These are phyloP conservation scores for Tolypocladium inflatum DNA, from an alignment of 2,329 filamentous ascomycete species.

Conservation along the genomic window DNA sequence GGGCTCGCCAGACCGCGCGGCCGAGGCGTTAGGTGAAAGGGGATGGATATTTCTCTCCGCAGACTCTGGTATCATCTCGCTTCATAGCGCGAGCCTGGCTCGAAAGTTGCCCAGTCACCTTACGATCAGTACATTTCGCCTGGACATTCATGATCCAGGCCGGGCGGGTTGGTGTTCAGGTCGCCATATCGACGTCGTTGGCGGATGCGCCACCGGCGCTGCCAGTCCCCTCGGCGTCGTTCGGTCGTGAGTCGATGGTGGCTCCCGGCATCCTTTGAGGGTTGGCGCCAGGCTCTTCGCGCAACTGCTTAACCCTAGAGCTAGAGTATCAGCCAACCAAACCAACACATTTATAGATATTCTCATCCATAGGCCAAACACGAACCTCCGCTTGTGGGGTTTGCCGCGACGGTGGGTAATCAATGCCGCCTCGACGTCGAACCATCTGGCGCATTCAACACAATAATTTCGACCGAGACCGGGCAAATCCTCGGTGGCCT, in stretches of 20 bases:
- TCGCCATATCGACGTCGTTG: slow-evolving; percentile 24
- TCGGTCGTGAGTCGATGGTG: slow-evolving; percentile 60
- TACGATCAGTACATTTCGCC: background rate
- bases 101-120: background rate
- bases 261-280: slow-evolving; percentile 80
- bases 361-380: background rate
- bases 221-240: slow-evolving; percentile 37
- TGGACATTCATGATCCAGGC: background rate
- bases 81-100: background rate
- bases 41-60: background rate
- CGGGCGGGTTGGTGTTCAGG: slow-evolving; percentile 1
- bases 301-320: slow-evolving; percentile 66
- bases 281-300: slow-evolving; percentile 79
- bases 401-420: slow-evolving; percentile 74
- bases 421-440: slow-evolving; percentile 74
- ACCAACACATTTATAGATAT: background rate
- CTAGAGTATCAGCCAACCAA: slow-evolving; percentile 11
- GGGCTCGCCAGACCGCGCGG: slow-evolving; percentile 36
- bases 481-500: slow-evolving; percentile 78
- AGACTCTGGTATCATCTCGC: background rate
- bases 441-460: slow-evolving; percentile 91
- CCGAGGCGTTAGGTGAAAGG: slow-evolving; percentile 32
- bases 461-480: slow-evolving; percentile 83
- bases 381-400: slow-evolving; percentile 76
- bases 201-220: slow-evolving; percentile 9